Base-by-base conservation (phyloP, 2,329 filamentous ascomycete genomes). In the Beauveria australis region DNA sequence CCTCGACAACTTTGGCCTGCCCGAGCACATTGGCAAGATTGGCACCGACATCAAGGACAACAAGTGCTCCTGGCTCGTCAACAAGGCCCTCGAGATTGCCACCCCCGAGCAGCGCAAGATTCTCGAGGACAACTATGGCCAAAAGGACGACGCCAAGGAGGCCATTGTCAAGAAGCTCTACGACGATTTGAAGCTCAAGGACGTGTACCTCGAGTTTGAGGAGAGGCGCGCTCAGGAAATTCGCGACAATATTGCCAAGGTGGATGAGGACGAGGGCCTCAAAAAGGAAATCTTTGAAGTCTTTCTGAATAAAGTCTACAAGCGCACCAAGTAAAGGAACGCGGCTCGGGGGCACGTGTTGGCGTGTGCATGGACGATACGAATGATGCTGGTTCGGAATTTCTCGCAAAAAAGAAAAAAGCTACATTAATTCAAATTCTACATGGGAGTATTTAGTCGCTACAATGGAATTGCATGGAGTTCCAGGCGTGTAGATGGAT, bases 11-110 rank as follows among this genome's bases (percentile, higher is more conserved):
- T 99, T 94, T 72, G 94, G 93, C 68, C 87, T 93, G 68, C 92
- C 94, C 44, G 86, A 91, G 70, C 85, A 92, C 71, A 94, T 99
- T 73, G 94, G 94, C 76, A 99, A 99, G 85, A 96, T 97, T 66
- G 94, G 94, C 66, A 99, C 94, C 63, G 94, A 99, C 72, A 99
- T 99, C 75, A 88, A 92, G 82, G 94, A 99, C 79, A 99, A 99
- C 85, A 99, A 99, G 84, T 99, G 94, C 83, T 95, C 91, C 47
- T 99, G 94, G 94, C 80, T 99, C 63, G 84, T 99, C 76, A 99
- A 99, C 83, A 88, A 96, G 77, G 94, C 94, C 52, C 81, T 99
- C 62, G 82, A 86, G 73, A 83, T 88, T 64, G 89, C 85, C 65
- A 92, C 83, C 2, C 86, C 91, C 1, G 91, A 93, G 74, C 94